A percentile compares a stretch with the other conserved stretches of the same genome.
phyloP scores from a whole-genome alignment of 768 basidiomycete species.

The Lactarius hatsudake region DNA sequence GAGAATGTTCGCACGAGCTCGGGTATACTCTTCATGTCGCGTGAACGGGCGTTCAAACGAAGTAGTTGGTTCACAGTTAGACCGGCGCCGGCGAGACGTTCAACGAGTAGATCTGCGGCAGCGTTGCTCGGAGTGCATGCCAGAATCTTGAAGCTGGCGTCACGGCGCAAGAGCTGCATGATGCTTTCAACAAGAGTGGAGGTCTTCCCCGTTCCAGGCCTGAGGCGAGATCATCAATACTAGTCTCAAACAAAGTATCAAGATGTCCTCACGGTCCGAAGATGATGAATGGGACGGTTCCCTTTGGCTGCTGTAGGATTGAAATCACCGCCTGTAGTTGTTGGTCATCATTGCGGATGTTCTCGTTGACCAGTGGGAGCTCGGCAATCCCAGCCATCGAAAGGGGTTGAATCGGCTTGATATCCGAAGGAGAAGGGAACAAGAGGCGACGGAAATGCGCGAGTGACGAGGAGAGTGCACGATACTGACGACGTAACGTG shows the following conservation, averaged over 20 bases:
- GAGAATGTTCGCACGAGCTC: constrained; percentile 40
- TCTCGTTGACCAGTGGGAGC: constrained; percentile 39
- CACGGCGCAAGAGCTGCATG: constrained; percentile 33
- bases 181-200: constrained; percentile 40
- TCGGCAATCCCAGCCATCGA: constrained; percentile 12
- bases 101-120: constrained; percentile 37
- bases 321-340: constrained; percentile 50
- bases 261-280: constrained; percentile 55
- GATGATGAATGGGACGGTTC: constrained; percentile 54
- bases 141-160: constrained; percentile 31
- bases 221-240: constrained; percentile 19
- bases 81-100: constrained; percentile 28
- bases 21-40: constrained; percentile 38
- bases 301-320: constrained; percentile 43
- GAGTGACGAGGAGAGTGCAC: constrained; percentile 49
- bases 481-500: constrained; percentile 56
- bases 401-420: constrained; percentile 26
- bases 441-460: constrained; percentile 44
- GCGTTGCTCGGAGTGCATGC: constrained; percentile 40
- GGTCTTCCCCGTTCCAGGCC: constrained; percentile 44
- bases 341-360: constrained; percentile 45
- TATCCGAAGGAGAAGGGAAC: constrained; percentile 43
- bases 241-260: background rate
- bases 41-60: constrained; percentile 51
- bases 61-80: constrained; percentile 40